Evolutionary conservation across 768 basidiomycete genomes (phyloP).

Genomic region (Nevesoporus exiguus): DNA sequence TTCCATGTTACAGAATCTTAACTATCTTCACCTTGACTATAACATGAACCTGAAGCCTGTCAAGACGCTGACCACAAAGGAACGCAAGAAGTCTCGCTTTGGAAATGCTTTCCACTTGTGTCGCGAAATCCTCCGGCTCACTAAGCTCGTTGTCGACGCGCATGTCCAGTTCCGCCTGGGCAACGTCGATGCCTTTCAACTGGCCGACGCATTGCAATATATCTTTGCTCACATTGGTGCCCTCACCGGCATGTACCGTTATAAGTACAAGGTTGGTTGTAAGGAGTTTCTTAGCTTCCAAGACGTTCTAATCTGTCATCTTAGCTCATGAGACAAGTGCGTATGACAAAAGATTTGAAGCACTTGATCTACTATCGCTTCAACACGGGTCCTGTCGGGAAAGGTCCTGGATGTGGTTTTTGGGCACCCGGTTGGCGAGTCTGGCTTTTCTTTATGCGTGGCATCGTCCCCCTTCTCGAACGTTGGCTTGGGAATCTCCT

Average conservation of each 20-base stretch:
- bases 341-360: conserved; percentile 99
- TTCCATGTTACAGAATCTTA: conserved; percentile 58
- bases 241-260: conserved; percentile 98
- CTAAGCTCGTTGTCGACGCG: conserved; percentile 97
- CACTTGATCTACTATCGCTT: conserved; percentile 98
- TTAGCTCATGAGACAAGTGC: conserved; percentile 96
- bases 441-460: conserved; percentile 99
- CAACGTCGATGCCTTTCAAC: conserved; percentile 98
- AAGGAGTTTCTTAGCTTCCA: not conserved
- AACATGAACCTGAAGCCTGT: conserved; percentile 99
- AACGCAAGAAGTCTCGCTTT: conserved; percentile 99
- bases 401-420: conserved; percentile 98
- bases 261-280: conserved; percentile 88
- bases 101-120: conserved; percentile 99
- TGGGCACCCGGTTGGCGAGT: conserved; percentile 99
- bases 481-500: conserved; percentile 97
- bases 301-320: conserved; percentile 5
- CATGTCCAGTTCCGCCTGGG: conserved; percentile 98
- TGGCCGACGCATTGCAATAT: conserved; percentile 97
- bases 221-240: conserved; percentile 98
- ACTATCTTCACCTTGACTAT: conserved; percentile 94
- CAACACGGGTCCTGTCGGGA: conserved; percentile 99
- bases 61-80: conserved; percentile 97
- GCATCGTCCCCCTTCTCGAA: conserved; percentile 95
- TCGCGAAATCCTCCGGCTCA: conserved; percentile 95